phyloP scores from a whole-genome alignment of 192 early-diverging fungal genomes.

The Backusella tarrabulga region DNA sequence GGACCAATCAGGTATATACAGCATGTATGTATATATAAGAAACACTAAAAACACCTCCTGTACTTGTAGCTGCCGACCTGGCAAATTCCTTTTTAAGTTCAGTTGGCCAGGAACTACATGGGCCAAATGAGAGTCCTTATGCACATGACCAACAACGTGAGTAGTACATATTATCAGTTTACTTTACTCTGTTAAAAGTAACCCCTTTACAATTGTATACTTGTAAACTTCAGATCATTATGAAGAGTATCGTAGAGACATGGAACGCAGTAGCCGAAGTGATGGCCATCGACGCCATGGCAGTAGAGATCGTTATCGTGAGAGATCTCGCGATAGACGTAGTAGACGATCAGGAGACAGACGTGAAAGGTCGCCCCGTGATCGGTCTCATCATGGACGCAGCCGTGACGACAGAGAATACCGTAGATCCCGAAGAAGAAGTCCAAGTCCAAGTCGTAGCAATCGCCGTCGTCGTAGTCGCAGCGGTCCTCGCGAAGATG shows the following conservation, averaged over 20 bases:
- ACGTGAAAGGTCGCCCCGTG: constrained; percentile 1
- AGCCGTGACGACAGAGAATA: constrained; percentile 19
- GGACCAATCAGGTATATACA: constrained; percentile 10
- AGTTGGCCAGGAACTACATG: constrained; percentile 13
- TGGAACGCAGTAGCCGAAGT: neutral
- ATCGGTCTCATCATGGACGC: neutral
- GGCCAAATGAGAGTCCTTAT: neutral
- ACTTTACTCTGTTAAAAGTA: neutral
- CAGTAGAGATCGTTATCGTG: constrained; percentile 10
- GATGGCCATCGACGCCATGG: neutral
- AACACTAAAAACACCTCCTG: neutral
- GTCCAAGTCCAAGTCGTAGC: constrained; percentile 22
- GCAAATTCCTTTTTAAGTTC: constrained; percentile 16
- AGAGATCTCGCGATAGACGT: neutral
- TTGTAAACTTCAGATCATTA: constrained; percentile 3
- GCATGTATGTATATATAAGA: neutral
- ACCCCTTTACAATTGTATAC: neutral
- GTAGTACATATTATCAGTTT: neutral
- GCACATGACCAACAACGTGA: constrained; percentile 6
- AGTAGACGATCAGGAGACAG: constrained; percentile 13
- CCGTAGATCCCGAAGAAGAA: constrained; percentile 39
- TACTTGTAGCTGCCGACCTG: constrained; percentile 3
- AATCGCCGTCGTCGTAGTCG: constrained; percentile 40
- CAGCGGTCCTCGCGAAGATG: constrained; percentile 35
- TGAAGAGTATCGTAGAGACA: constrained; percentile 24